phyloP scores from a whole-genome alignment of 2,329 filamentous ascomycete species.

The Aspergillus sergii region DNA sequence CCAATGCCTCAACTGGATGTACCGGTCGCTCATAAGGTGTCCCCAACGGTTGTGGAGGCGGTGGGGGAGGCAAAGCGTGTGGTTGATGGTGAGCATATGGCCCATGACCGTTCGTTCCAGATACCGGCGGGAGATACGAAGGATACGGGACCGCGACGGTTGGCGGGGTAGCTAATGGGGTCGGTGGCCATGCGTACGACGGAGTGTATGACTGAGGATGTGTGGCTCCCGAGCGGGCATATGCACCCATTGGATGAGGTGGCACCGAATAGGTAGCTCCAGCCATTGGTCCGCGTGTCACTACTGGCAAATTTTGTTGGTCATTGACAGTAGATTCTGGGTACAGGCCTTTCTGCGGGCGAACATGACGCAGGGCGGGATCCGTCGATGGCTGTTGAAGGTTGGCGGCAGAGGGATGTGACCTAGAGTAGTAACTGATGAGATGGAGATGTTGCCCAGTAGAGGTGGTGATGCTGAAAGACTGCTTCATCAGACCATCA shows the following conservation, averaged over 20 bases:
- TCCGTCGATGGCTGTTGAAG: slow-evolving; percentile 83
- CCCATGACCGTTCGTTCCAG: slow-evolving; percentile 31
- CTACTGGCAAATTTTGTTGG: slow-evolving; percentile 74
- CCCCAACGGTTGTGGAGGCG: slow-evolving; percentile 31
- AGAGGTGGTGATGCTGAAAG: slow-evolving; percentile 96
- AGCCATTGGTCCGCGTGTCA: slow-evolving; percentile 73
- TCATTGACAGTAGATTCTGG: slow-evolving; percentile 94
- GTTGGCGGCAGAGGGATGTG: slow-evolving; percentile 70
- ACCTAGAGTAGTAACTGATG: slow-evolving; percentile 93
- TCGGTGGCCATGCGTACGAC: slow-evolving; percentile 48
- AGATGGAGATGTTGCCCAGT: slow-evolving; percentile 89
- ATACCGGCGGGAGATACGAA: slow-evolving; percentile 41
- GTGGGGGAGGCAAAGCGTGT: slow-evolving; percentile 17
- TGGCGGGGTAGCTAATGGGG: slow-evolving; percentile 48
- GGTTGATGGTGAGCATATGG: slow-evolving; percentile 35
- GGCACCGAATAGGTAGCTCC: slow-evolving; percentile 57
- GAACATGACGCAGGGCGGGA: slow-evolving; percentile 75
- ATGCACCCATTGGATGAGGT: slow-evolving; percentile 58
- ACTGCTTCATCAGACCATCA: slow-evolving; percentile 98
- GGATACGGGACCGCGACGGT: slow-evolving; percentile 40
- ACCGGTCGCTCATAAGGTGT: slow-evolving; percentile 38
- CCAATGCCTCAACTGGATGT: slow-evolving; percentile 34
- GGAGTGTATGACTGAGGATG: slow-evolving; percentile 45
- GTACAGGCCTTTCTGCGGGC: slow-evolving; percentile 92
- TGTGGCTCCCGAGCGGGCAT: slow-evolving; percentile 47